A percentile compares a stretch with the other conserved stretches of the same genome.
These are phyloP conservation scores for Fusarium longipes DNA, from an alignment of 2,329 filamentous ascomycete genomes.

Conservation along the genomic window DNA sequence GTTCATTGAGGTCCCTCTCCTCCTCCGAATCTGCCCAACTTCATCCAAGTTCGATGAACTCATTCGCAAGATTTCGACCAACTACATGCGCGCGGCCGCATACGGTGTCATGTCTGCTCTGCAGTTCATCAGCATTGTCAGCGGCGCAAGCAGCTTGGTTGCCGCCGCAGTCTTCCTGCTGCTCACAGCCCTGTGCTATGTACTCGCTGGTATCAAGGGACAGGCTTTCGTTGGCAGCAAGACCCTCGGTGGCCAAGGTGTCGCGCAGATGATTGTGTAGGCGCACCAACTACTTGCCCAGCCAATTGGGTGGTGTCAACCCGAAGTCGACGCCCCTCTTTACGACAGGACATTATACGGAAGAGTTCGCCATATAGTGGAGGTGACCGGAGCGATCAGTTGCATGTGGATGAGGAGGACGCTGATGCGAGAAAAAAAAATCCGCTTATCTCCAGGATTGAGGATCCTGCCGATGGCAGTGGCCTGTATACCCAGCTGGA, in stretches of 20 bases:
- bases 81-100: conserved; percentile 93
- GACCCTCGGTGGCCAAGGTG: conserved; percentile 91
- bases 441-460: conserved; percentile 38
- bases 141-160: conserved; percentile 76
- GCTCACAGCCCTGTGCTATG: conserved; percentile 83
- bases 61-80: conserved; percentile 92
- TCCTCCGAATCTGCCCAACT: conserved; percentile 97
- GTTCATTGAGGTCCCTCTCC: conserved; percentile 91
- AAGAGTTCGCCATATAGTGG: background rate
- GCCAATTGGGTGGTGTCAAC: background rate
- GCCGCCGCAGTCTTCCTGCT: conserved; percentile 85
- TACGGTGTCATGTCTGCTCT: conserved; percentile 84
- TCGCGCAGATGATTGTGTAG: conserved; percentile 98
- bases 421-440: conserved; percentile 33
- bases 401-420: background rate
- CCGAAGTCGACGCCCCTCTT: background rate
- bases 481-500: conserved; percentile 46
- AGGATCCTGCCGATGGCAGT: conserved; percentile 42
- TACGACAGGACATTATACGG: background rate
- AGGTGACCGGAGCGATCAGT: conserved; percentile 2
- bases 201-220: conserved; percentile 80
- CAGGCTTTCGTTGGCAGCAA: conserved; percentile 93
- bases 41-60: conserved; percentile 87
- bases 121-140: conserved; percentile 84
- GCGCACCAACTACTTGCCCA: background rate